Base-by-base conservation (phyloP, 78 protist genomes). In the Anaeramoeba ignava region DNA sequence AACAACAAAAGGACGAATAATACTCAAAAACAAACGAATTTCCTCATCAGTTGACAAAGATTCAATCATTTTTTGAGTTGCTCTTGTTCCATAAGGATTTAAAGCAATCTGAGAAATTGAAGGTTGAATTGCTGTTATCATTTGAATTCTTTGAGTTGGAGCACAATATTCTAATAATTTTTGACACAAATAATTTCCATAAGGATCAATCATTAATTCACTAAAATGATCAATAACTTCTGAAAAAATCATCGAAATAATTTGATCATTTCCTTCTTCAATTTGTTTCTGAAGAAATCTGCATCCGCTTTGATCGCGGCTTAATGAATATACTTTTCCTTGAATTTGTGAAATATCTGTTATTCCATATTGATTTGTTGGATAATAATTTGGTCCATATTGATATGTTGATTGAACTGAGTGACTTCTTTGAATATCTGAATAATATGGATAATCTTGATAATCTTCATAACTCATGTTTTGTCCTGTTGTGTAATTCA, bases 141-240 rank as follows among this genome's bases (percentile, higher is more conserved):
- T n/a, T n/a, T 31, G 80, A 0, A 84, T 79, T 40, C 92, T 90
- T 89, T 95, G 96, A 33, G 37, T 85, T 23, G 41, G 82, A 31
- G 81, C 81, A 83, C 93, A 88, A 83, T 80, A 80, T 84, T 93
- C 96, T 33, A 94, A 41, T 3, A 96, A 87, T 78, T 93, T 95
- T 90, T 95, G 97, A 73, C 94, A 91, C 39, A 96, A 89, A 82
- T 95, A 96, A 82, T 96, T 96, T n/a, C 97, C 98, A 41, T 94
- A 96, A 36, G 96, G 97, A 83, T 95, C 97, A 27, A 88, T 88
- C 98, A 95, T 95, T 39, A 95, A 85, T 78, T 91, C 95, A 36
- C 84, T 86, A 81, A 93, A 78, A 79, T 87, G 87, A 33, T 84
- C 90, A 34, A 90, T 36, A 40, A 91, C 90, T 88, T 95, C 97